Percentiles rank a stretch among this genome's conserved stretches.
phyloP scores from a whole-genome alignment of 352 stramenopile genomes.

The Phytopythium vexans region DNA sequence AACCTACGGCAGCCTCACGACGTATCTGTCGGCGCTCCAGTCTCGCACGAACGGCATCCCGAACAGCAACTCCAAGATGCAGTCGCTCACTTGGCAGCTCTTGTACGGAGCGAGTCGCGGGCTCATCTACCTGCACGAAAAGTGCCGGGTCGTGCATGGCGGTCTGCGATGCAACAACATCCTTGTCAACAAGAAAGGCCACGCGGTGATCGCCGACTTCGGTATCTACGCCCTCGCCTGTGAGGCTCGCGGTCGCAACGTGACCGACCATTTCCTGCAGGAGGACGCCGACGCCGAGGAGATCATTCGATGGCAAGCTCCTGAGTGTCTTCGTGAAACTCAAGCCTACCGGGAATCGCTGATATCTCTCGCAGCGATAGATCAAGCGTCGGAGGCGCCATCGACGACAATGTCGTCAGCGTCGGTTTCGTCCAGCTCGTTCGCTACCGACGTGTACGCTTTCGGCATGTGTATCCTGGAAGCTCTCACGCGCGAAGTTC shows the following conservation, averaged over 20 bases:
- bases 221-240: slow-evolving; percentile 39
- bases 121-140: slow-evolving; percentile 60
- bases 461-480: slow-evolving; percentile 84
- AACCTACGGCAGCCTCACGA: slow-evolving; percentile 43
- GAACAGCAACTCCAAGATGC: slow-evolving; percentile 23
- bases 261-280: slow-evolving; percentile 29
- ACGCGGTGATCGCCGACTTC: slow-evolving; percentile 55
- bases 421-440: slow-evolving; percentile 26
- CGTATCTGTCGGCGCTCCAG: slow-evolving; percentile 45
- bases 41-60: slow-evolving; percentile 29
- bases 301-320: slow-evolving; percentile 62
- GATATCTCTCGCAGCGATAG: slow-evolving; percentile 14
- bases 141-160: slow-evolving; percentile 48
- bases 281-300: slow-evolving; percentile 38
- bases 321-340: slow-evolving; percentile 50
- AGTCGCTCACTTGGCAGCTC: slow-evolving; percentile 49
- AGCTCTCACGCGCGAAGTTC: slow-evolving; percentile 41
- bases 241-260: slow-evolving; percentile 30
- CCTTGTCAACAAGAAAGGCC: slow-evolving; percentile 65
- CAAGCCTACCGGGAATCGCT: slow-evolving; percentile 25
- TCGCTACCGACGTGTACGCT: slow-evolving; percentile 60
- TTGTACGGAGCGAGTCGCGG: slow-evolving; percentile 58
- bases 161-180: slow-evolving; percentile 66
- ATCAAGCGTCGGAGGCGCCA: slow-evolving; percentile 3
- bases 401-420: slow-evolving; percentile 5